Evolutionary conservation across 441 rosid species (phyloP).

Genomic region (Croton setiger): DNA sequence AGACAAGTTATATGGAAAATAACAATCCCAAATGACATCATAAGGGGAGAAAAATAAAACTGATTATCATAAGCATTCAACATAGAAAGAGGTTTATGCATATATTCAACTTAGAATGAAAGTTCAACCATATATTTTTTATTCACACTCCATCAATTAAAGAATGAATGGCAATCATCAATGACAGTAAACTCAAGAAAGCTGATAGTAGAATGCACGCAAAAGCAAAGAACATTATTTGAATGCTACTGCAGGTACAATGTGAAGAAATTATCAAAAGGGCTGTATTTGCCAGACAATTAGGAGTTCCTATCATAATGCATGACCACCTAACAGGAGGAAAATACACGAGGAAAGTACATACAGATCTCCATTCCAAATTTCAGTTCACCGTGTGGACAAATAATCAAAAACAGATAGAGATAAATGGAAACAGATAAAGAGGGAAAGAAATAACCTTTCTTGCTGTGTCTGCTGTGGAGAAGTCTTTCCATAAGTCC

Average conservation of each 20-base stretch:
- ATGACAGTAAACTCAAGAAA: neutral
- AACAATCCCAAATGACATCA: neutral
- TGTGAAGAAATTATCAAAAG: too few species aligned
- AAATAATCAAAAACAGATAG: too few species aligned
- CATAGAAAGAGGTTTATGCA: neutral
- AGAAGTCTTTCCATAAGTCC: constrained; percentile 69
- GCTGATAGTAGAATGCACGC: too few species aligned
- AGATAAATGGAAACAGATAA: neutral
- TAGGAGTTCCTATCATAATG: too few species aligned
- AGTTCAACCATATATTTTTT: neutral
- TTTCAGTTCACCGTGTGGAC: neutral
- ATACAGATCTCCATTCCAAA: neutral
- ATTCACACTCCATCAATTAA: neutral
- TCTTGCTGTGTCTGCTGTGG: constrained; percentile 56
- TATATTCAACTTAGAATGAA: too few species aligned
- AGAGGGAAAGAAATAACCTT: constrained; percentile 34
- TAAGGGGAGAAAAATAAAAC: neutral
- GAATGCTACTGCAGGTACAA: too few species aligned
- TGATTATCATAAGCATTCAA: neutral
- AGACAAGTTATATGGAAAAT: neutral
- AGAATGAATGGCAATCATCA: neutral
- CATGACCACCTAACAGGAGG: too few species aligned
- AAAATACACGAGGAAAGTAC: too few species aligned
- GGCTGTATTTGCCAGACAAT: too few species aligned
- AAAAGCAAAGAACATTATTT: too few species aligned